Conservation (phyloP, 805 yeast species). For the Ogataea corticis region DNA sequence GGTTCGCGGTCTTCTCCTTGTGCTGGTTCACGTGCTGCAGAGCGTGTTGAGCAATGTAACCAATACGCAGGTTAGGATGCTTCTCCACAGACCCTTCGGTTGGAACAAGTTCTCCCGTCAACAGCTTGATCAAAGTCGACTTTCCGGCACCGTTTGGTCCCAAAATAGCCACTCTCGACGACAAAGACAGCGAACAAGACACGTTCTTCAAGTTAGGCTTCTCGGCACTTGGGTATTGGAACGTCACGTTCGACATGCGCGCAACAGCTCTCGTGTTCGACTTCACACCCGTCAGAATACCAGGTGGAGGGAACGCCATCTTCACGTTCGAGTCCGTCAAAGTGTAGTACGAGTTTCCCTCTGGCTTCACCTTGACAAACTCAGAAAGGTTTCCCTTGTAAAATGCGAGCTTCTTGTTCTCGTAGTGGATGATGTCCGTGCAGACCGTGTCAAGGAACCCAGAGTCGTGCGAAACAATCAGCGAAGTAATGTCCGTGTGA, state of each 20-base stretch:
- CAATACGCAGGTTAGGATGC: constrained; percentile 97
- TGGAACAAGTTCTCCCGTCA: constrained; percentile 91
- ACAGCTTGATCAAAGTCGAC: constrained; percentile 88
- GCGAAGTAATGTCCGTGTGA: constrained; percentile 85
- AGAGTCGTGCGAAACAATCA: constrained; percentile 97
- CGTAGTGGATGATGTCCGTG: constrained; percentile 95
- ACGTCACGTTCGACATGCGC: constrained; percentile 74
- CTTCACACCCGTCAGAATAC: constrained; percentile 94
- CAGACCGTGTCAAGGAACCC: constrained; percentile 95
- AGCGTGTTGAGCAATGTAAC: constrained; percentile 98
- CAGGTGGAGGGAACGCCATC: constrained; percentile 99
- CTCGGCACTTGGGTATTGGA: constrained; percentile 84
- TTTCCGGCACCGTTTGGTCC: constrained; percentile 99
- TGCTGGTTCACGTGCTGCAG: constrained; percentile 96
- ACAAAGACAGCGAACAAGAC: constrained; percentile 86
- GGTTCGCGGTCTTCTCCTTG: constrained; percentile 96
- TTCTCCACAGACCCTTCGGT: constrained; percentile 89
- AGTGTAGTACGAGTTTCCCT: constrained; percentile 94
- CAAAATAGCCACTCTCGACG: constrained; percentile 94
- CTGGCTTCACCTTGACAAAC: constrained; percentile 90
- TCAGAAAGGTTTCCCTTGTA: constrained; percentile 95
- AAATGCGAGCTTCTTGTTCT: constrained; percentile 89
- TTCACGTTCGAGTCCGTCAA: constrained; percentile 89
- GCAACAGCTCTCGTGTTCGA: constrained; percentile 89
- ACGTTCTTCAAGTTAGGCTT: constrained; percentile 80